A percentile compares a stretch with the other conserved stretches of the same genome.
phyloP scores from a whole-genome alignment of 192 early-diverging fungal species.

The Rhizophagus prolifer region DNA sequence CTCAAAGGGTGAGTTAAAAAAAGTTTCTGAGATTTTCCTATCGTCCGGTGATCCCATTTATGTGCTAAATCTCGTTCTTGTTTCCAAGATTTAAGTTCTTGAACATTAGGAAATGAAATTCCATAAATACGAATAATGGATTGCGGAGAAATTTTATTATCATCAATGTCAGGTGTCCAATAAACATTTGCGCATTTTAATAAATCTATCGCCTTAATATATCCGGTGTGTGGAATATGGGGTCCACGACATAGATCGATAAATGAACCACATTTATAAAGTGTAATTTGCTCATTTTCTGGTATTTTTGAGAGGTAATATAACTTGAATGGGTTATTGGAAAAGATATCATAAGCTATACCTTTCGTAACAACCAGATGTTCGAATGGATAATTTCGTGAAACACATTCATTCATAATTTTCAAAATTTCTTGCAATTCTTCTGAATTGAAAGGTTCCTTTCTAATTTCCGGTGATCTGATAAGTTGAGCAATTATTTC shows the following conservation, averaged over 20 bases:
- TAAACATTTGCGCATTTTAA: conserved; percentile 60
- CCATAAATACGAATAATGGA: conserved; percentile 69
- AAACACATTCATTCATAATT: conserved; percentile 51
- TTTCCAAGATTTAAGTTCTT: conserved; percentile 33
- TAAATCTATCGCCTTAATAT: conserved; percentile 56
- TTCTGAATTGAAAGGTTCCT: conserved; percentile 9
- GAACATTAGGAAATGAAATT: conserved; percentile 58
- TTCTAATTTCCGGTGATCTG: conserved; percentile 39
- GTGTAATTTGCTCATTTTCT: conserved; percentile 45
- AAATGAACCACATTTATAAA: conserved; percentile 70
- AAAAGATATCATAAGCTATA: conserved; percentile 64
- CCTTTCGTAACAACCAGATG: conserved; percentile 59
- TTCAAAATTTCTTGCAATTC: conserved; percentile 55
- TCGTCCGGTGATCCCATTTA: conserved; percentile 65
- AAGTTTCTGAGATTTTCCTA: conserved; percentile 67
- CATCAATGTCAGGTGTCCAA: conserved; percentile 50
- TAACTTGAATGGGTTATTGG: conserved; percentile 75
- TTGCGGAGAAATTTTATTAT: conserved; percentile 49
- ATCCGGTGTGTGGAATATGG: conserved; percentile 67
- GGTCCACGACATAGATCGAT: conserved; percentile 81
- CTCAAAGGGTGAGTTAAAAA: conserved; percentile 71
- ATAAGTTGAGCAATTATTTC: conserved; percentile 36
- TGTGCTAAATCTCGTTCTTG: conserved; percentile 51
- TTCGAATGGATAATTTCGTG: conserved; percentile 61
- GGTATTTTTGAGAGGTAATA: conserved; percentile 59